phyloP scores from a whole-genome alignment of 768 basidiomycete species.

The Lactarius tabidus region DNA sequence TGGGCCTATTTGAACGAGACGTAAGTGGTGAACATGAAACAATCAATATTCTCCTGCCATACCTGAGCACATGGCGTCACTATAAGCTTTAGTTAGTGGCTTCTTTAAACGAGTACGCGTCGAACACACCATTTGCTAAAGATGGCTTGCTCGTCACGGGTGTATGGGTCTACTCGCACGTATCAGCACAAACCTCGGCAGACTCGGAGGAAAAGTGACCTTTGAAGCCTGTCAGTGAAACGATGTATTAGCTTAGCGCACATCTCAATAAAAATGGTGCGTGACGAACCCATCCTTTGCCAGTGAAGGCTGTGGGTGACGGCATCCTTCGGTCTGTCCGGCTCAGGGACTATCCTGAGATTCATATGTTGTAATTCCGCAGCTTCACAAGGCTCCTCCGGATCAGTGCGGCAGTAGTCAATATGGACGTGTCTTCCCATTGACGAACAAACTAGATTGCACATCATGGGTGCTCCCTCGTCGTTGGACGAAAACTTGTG shows the following conservation, averaged over 20 bases:
- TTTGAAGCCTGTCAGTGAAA: constrained; percentile 45
- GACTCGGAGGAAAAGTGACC: constrained; percentile 30
- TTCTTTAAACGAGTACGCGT: background rate
- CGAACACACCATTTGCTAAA: constrained; percentile 49
- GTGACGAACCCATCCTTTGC: constrained; percentile 49
- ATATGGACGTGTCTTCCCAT: constrained; percentile 59
- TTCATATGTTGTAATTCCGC: constrained; percentile 45
- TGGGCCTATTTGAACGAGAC: constrained; percentile 35
- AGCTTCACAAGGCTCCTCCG: constrained; percentile 37
- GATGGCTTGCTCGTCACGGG: constrained; percentile 47
- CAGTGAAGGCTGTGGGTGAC: constrained; percentile 55
- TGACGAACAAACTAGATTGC: constrained; percentile 50
- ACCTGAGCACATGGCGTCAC: constrained; percentile 53
- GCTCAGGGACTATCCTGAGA: constrained; percentile 42
- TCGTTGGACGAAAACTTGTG: constrained; percentile 51
- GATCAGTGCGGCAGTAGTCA: constrained; percentile 47
- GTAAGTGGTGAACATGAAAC: background rate
- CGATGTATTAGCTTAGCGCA: background rate
- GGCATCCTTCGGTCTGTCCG: constrained; percentile 47
- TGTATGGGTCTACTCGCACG: constrained; percentile 48
- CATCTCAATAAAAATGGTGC: background rate
- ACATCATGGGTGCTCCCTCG: constrained; percentile 61
- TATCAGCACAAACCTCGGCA: background rate
- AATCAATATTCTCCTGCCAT: too few species aligned
- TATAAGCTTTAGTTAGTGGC: constrained; percentile 25